phyloP scores from a whole-genome alignment of 23 red algal genomes.

The Cyanidium caldarium region DNA sequence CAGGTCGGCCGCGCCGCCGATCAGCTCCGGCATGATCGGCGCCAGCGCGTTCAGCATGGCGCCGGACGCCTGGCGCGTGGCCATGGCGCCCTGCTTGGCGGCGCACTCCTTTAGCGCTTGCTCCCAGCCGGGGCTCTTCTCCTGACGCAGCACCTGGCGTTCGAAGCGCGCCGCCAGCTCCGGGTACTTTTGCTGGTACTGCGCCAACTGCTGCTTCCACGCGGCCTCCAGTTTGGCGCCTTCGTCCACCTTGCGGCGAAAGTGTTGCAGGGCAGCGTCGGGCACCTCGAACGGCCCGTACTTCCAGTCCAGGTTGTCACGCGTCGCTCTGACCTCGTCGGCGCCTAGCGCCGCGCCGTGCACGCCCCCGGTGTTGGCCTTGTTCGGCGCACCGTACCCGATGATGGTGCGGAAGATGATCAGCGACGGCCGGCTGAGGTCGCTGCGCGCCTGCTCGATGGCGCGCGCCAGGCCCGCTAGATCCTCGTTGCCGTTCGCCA shows the following conservation, averaged over 20 bases:
- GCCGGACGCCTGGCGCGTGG: conserved; percentile 65
- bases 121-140: conserved; percentile 24
- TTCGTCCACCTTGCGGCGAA: conserved; percentile 37
- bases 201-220: conserved; percentile 21
- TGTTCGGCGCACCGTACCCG: conserved; percentile 70
- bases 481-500: conserved; percentile 54
- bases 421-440: conserved; percentile 51
- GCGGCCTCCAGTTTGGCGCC: conserved; percentile 22
- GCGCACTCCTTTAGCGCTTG: conserved; percentile 18
- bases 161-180: conserved; percentile 35
- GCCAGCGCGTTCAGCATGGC: conserved; percentile 54
- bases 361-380: conserved; percentile 34
- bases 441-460: conserved; percentile 32
- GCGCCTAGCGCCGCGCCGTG: conserved; percentile 66
- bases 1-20: conserved; percentile 85
- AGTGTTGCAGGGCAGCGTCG: conserved; percentile 28
- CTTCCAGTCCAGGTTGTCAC: conserved; percentile 42
- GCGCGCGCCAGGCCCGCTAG: conserved; percentile 33
- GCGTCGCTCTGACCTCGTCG: conserved; percentile 46
- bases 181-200: conserved; percentile 48
- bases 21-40: conserved; percentile 30
- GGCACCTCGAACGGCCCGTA: conserved; percentile 74
- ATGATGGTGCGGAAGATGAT: conserved; percentile 68
- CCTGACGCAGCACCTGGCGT: conserved; percentile 17
- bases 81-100: conserved; percentile 21